phyloP scores from a whole-genome alignment of 106 monocot genomes.

The Dendrobium chrysotoxum region DNA sequence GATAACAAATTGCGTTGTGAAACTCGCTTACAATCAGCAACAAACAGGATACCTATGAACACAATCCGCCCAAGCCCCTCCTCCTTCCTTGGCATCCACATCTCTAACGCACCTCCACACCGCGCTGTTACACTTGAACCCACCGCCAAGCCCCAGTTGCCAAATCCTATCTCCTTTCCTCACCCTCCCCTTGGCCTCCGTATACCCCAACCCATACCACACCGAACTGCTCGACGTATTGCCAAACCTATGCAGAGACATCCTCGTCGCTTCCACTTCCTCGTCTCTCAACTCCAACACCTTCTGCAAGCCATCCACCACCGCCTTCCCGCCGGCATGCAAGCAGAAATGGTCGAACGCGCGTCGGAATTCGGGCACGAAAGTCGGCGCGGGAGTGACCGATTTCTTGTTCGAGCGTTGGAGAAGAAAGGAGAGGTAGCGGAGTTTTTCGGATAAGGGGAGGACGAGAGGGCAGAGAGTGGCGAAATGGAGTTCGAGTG shows the following conservation, averaged over 20 bases:
- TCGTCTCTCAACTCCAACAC: neutral
- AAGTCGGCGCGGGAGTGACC: neutral
- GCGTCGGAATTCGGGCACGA: neutral
- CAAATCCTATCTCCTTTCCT: slow-evolving; percentile 22
- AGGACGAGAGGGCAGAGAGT: slow-evolving; percentile 7
- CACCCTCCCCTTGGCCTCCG: slow-evolving; percentile 10
- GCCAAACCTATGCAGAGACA: slow-evolving; percentile 19
- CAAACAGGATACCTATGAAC: neutral
- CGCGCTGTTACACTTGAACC: slow-evolving; percentile 41
- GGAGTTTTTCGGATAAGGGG: neutral
- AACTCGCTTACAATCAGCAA: too few relatives aligned
- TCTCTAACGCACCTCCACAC: slow-evolving; percentile 7
- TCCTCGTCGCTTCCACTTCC: slow-evolving; percentile 17
- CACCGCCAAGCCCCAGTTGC: slow-evolving; percentile 11
- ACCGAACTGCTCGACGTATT: slow-evolving; percentile 28
- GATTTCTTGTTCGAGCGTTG: neutral
- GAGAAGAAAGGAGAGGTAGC: neutral
- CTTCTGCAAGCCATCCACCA: slow-evolving; percentile 3
- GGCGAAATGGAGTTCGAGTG: neutral
- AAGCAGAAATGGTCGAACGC: slow-evolving; percentile 10
- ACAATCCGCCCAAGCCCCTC: neutral
- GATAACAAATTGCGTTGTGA: too few relatives aligned
- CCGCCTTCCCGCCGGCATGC: slow-evolving; percentile 9
- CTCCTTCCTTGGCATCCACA: neutral
- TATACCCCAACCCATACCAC: slow-evolving; percentile 22